Evolutionary conservation across 2,329 filamentous ascomycete genomes (phyloP).

Genomic region (Epichloe uncinata): DNA sequence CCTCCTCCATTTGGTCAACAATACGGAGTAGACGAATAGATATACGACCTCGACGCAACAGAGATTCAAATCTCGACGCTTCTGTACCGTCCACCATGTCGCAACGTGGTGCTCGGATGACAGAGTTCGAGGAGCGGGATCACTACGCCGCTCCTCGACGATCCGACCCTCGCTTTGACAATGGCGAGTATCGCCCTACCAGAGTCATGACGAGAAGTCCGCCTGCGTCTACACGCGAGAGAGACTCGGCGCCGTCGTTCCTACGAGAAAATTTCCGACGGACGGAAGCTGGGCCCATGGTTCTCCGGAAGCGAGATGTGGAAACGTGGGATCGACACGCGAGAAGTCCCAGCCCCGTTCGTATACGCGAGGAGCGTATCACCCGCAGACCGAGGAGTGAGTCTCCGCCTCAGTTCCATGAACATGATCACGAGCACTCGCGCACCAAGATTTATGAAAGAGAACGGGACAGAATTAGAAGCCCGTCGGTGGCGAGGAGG

Average conservation of each 20-base stretch:
- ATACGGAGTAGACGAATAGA: background rate
- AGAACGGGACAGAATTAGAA: constrained; percentile 25
- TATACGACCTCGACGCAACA: background rate
- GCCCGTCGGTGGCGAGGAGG: constrained; percentile 21
- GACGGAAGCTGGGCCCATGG: constrained; percentile 35
- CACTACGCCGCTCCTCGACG: constrained; percentile 25
- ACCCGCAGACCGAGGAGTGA: constrained; percentile 30
- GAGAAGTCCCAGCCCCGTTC: constrained; percentile 30
- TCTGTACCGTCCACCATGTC: constrained; percentile 7
- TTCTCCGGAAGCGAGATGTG: constrained; percentile 41
- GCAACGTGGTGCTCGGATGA: constrained; percentile 11
- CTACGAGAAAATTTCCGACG: constrained; percentile 36
- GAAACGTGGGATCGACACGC: constrained; percentile 39
- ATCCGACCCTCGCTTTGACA: constrained; percentile 15
- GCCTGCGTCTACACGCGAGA: constrained; percentile 21
- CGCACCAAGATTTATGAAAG: constrained; percentile 25
- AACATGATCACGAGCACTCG: constrained; percentile 21
- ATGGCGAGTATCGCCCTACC: constrained; percentile 14
- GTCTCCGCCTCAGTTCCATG: constrained; percentile 22
- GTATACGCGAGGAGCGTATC: constrained; percentile 29
- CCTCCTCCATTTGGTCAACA: too few relatives aligned
- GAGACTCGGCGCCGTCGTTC: constrained; percentile 35
- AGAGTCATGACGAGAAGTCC: constrained; percentile 13
- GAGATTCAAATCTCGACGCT: background rate
- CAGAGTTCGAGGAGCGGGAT: constrained; percentile 34